A percentile compares a stretch with the other conserved stretches of the same genome.
Evolutionary conservation across 805 yeast species (phyloP).

Genomic region (Starmerella apicola): DNA sequence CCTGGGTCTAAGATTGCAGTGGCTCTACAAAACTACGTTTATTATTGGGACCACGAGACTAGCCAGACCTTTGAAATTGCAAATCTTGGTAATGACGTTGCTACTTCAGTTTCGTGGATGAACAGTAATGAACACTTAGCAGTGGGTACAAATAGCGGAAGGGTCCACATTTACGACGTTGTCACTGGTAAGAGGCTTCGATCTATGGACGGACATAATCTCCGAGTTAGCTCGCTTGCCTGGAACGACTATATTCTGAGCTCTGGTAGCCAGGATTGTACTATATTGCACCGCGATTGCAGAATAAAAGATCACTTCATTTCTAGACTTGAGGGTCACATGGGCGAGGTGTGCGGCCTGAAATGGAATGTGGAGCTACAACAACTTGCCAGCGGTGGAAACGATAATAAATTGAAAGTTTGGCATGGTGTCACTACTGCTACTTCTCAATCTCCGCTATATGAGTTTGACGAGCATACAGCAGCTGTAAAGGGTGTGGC

Average conservation of each 20-base stretch:
- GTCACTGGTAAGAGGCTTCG: slow-evolving; percentile 68
- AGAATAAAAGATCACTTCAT: slow-evolving; percentile 73
- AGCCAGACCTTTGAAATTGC: slow-evolving; percentile 76
- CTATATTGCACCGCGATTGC: slow-evolving; percentile 83
- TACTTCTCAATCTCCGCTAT: slow-evolving; percentile 41
- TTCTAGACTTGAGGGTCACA: slow-evolving; percentile 58
- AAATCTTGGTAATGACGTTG: slow-evolving; percentile 57
- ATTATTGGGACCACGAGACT: slow-evolving; percentile 78
- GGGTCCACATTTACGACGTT: slow-evolving; percentile 93
- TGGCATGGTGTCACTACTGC: slow-evolving; percentile 61
- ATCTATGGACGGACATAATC: slow-evolving; percentile 82
- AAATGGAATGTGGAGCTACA: slow-evolving; percentile 88
- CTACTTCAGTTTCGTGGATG: slow-evolving; percentile 84
- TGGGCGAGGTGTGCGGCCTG: slow-evolving; percentile 93
- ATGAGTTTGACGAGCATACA: slow-evolving; percentile 65
- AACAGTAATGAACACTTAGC: slow-evolving; percentile 92
- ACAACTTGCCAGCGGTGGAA: slow-evolving; percentile 89
- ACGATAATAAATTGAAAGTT: slow-evolving; percentile 73
- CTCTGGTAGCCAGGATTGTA: slow-evolving; percentile 77
- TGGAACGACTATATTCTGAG: slow-evolving; percentile 89
- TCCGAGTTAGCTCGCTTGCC: slow-evolving; percentile 74
- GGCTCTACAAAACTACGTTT: slow-evolving; percentile 77
- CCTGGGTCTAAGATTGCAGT: slow-evolving; percentile 78
- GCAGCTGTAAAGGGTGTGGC: slow-evolving; percentile 96
- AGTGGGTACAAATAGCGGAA: slow-evolving; percentile 74